A percentile compares a stretch with the other conserved stretches of the same genome.
Conservation (phyloP, 192 early-diverging fungal genomes). For the Coemansia sp. region DNA sequence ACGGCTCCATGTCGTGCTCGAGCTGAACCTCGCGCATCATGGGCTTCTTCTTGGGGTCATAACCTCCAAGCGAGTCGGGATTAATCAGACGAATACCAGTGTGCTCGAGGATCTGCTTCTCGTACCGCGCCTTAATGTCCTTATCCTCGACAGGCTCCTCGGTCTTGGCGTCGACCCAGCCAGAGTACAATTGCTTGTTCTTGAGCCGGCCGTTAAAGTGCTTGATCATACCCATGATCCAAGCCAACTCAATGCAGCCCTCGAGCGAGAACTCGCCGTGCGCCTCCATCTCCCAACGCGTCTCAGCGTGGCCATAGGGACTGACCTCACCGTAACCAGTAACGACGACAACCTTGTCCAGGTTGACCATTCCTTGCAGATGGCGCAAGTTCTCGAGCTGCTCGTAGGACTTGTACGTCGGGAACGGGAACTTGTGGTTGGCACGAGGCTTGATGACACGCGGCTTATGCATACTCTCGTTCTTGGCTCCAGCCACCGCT, state of each 20-base stretch:
- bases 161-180: slow-evolving; percentile 87
- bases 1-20: slow-evolving; percentile 82
- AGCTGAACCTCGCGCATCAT: slow-evolving; percentile 90
- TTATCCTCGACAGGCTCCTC: slow-evolving; percentile 80
- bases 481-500: slow-evolving; percentile 73
- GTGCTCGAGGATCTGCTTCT: slow-evolving; percentile 88
- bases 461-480: slow-evolving; percentile 64
- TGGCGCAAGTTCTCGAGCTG: slow-evolving; percentile 62
- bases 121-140: slow-evolving; percentile 91
- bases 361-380: slow-evolving; percentile 75
- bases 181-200: slow-evolving; percentile 56
- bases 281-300: slow-evolving; percentile 98
- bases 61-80: slow-evolving; percentile 58
- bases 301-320: slow-evolving; percentile 88
- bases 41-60: slow-evolving; percentile 76
- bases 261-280: slow-evolving; percentile 62
- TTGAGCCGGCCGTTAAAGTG: slow-evolving; percentile 64
- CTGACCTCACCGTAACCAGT: slow-evolving; percentile 94
- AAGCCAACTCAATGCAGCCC: slow-evolving; percentile 92
- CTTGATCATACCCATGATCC: slow-evolving; percentile 96
- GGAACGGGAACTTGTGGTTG: slow-evolving; percentile 96
- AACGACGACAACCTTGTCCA: slow-evolving; percentile 90
- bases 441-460: slow-evolving; percentile 84
- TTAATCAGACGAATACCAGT: slow-evolving; percentile 65
- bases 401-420: slow-evolving; percentile 63